A percentile compares a stretch with the other conserved stretches of the same genome.
These are phyloP conservation scores for Leccinum obscurum DNA, from an alignment of 768 basidiomycete species.

Conservation along the genomic window DNA sequence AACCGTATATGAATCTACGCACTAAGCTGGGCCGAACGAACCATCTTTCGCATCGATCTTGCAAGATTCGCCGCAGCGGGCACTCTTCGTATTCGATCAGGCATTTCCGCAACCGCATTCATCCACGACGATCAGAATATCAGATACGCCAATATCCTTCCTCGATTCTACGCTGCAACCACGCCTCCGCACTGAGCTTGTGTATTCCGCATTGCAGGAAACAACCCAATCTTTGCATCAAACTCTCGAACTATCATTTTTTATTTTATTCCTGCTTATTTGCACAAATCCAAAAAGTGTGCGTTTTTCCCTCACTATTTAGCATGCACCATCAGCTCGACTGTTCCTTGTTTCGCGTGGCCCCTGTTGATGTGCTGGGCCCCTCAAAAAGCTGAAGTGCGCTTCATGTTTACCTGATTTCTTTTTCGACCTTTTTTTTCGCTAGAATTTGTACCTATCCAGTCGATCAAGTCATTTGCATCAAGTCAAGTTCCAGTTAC, in stretches of 20 bases:
- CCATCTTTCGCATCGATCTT: constrained; percentile 34
- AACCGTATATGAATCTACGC: constrained; percentile 27
- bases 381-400: constrained; percentile 28
- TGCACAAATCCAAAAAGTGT: constrained; percentile 32
- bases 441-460: constrained; percentile 30
- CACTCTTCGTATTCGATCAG: constrained; percentile 24
- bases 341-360: constrained; percentile 20
- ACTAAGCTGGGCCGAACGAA: constrained; percentile 21
- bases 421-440: constrained; percentile 10
- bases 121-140: constrained; percentile 17
- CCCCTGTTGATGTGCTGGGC: constrained; percentile 20
- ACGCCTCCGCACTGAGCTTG: constrained; percentile 18
- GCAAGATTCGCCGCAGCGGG: constrained; percentile 21
- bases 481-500: constrained; percentile 23
- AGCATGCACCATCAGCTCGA: constrained; percentile 27
- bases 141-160: constrained; percentile 26
- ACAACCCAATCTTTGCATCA: constrained; percentile 35
- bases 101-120: constrained; percentile 28
- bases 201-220: constrained; percentile 25
- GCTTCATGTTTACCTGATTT: constrained; percentile 28
- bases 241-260: constrained; percentile 29
- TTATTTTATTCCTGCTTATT: constrained; percentile 37
- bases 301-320: constrained; percentile 30
- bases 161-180: constrained; percentile 22
- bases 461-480: constrained; percentile 26